Percentiles rank a stretch among this genome's conserved stretches.
Conservation (phyloP, 371 early-diverging fungal species). For the Rhizopus microsporus region DNA sequence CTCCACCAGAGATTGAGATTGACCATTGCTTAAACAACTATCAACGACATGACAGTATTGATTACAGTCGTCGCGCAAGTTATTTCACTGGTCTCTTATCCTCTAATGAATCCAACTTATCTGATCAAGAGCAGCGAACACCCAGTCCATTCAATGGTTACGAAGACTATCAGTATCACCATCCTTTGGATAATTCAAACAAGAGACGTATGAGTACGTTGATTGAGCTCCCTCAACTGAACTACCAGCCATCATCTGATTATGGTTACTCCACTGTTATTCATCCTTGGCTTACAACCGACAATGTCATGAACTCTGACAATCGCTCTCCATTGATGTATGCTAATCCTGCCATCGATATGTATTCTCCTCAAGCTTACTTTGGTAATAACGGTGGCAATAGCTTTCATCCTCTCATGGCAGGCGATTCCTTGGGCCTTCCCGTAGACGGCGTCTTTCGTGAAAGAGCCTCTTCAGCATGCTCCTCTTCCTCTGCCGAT, state of each 20-base stretch:
- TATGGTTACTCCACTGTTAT: slow-evolving; percentile 9
- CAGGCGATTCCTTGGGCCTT: slow-evolving; percentile 1
- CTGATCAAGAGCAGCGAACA: slow-evolving; percentile 27
- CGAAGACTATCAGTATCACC: slow-evolving; percentile 27
- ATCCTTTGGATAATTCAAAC: slow-evolving; percentile 19
- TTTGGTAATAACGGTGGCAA: slow-evolving; percentile 6
- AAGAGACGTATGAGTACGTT: slow-evolving; percentile 25
- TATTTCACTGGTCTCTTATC: slow-evolving; percentile 34
- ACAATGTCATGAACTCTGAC: slow-evolving; percentile 1
- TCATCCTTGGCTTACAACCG: slow-evolving; percentile 16
- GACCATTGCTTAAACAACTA: slow-evolving; percentile 20
- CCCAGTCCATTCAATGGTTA: slow-evolving; percentile 29
- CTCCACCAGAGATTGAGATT: slow-evolving; percentile 17
- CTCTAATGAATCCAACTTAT: slow-evolving; percentile 23
- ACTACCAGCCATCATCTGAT: slow-evolving; percentile 2
- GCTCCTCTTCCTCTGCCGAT: slow-evolving; percentile 22
- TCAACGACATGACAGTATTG: slow-evolving; percentile 29
- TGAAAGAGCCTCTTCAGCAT: slow-evolving; percentile 28
- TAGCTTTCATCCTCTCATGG: slow-evolving; percentile 15
- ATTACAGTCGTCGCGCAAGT: slow-evolving; percentile 30
- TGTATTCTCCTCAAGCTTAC: slow-evolving; percentile 26
- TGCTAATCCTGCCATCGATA: slow-evolving; percentile 25
- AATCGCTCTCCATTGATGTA: slow-evolving; percentile 26
- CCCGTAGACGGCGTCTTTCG: slow-evolving; percentile 13
- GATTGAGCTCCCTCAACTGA: slow-evolving; percentile 15